phyloP scores from a whole-genome alignment of 805 yeast species.

The Torulaspora maleeae region DNA sequence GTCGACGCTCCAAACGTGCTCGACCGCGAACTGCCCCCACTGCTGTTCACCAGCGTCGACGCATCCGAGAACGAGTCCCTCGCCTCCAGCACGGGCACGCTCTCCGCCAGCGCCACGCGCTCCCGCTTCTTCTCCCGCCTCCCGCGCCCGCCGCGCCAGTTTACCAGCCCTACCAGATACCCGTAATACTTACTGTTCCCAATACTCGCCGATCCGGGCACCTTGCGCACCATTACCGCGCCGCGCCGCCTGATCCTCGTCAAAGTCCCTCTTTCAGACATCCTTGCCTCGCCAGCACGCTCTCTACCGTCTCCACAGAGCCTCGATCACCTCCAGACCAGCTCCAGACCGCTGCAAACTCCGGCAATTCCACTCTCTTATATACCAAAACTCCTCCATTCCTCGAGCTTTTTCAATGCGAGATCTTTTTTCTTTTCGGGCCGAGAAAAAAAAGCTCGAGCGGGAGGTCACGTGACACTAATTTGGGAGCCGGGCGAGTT shows the following conservation, averaged over 20 bases:
- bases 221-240: slow-evolving; percentile 1
- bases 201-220: neutral
- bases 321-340: too few relatives aligned
- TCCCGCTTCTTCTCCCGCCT: neutral
- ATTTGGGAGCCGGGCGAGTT: neutral
- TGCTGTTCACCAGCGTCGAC: slow-evolving; percentile 17
- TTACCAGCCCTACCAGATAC: neutral
- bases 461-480: neutral
- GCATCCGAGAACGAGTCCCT: slow-evolving; percentile 18
- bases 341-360: too few relatives aligned
- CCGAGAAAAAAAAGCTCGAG: slow-evolving; percentile 1
- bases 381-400: neutral
- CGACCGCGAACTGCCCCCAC: slow-evolving; percentile 4
- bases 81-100: neutral
- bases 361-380: neutral
- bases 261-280: neutral
- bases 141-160: neutral
- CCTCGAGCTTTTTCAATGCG: neutral
- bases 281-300: neutral
- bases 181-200: neutral
- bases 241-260: slow-evolving; percentile 3
- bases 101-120: neutral
- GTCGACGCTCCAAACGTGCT: slow-evolving; percentile 5
- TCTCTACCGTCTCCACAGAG: too few relatives aligned
- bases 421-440: slow-evolving; percentile 1